Evolutionary conservation across 768 basidiomycete genomes (phyloP), one percentile per base, ranked within the genome.

Genomic region (Tephrocybe sp.): DNA sequence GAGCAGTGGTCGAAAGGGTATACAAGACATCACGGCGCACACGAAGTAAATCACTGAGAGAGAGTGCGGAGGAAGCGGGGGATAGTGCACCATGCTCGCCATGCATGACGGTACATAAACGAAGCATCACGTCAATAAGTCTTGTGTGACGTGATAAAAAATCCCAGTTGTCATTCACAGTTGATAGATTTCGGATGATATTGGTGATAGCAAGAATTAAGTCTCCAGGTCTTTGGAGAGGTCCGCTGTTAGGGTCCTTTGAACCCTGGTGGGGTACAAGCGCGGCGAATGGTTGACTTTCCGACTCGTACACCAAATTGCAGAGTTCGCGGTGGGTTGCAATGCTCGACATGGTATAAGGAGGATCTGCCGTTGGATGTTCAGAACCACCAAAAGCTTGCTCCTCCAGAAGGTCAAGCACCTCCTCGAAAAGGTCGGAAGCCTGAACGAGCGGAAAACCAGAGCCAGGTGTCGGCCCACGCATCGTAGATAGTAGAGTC

Each of bases 321-420:
- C 85, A 69, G 36, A 92, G 67, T 57, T 86, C 80, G 24, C 78
- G 78, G 58, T 91, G 79, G 12, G 89, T 90, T 47, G 74, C 64
- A 57, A 86, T 73, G 33, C 55, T 64, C 33, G 66, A 55, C 53
- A 67, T 61, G 24, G 66, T 61, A 33, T 70, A 60, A 42, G 64
- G 58, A 23, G 58, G 31, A 44, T 60, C 58, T 27, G 57, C 40
- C 4, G 59, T 56, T 18, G 62, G 40, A 21, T 67, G 63, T 51
- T 78, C 77, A 25, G 68, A 70, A 15, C 74, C 79, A 15, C 63
- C 70, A 59, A 94, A 93, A 3, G 88, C 88, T 40, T 78, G 67
- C 49, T 95, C 92, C 63, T 93, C 87, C 38, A 95, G 66, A 39
- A 99, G 73, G 55, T 97, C 94, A 41, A 97, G 69, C 22, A 91